Base-by-base conservation (phyloP, 495 filamentous ascomycete species). In the Aspergillus coremiiformis region DNA sequence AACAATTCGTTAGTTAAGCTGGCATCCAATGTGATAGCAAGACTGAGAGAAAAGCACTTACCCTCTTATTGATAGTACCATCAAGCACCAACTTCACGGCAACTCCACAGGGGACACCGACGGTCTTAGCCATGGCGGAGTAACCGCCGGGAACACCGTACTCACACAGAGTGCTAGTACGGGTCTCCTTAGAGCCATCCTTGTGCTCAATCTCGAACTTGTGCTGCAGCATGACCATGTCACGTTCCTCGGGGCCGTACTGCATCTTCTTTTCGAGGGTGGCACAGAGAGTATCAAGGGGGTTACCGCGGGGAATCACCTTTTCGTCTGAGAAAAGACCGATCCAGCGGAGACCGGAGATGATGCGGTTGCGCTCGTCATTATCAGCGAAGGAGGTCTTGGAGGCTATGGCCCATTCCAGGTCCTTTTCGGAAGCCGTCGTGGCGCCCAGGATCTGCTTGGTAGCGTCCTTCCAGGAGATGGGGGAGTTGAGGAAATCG, bases 201-300 rank as follows among this genome's bases (percentile, higher is more conserved):
- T 81, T 80, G 64, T 84, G 69, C 77, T 96, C 86, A 60, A 96
- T 87, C 66, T 84, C 85, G 66, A 96, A 96, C 66, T 86, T 89
- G 79, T 98, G 93, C 73, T 94, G 89, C 33, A 96, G 81, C 79
- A 93, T 87, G 48, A 84, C 81, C 44, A 95, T 72, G 63, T 94
- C 90, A 33, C 92, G 83, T 82, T 96, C 93, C 32, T 79, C 83
- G 51, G 84, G 76, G 57, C 78, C 87, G 66, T 84, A 96, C 66
- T 86, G 78, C 89, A 96, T 95, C 80, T 95, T 95, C 73, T 86
- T 66, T 73, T 95, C 90, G 11, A 96, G 78, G 15, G 84, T 86
- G 27, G 90, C 90, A 68, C 92, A 96, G 17, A 98, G 81, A 17
- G 87, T 92, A 58, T 95, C 90, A 24, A 95, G 75, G 1, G 86